Base-by-base conservation (phyloP, 2,329 filamentous ascomycete species). In the Xylariomycetidae sp. region DNA sequence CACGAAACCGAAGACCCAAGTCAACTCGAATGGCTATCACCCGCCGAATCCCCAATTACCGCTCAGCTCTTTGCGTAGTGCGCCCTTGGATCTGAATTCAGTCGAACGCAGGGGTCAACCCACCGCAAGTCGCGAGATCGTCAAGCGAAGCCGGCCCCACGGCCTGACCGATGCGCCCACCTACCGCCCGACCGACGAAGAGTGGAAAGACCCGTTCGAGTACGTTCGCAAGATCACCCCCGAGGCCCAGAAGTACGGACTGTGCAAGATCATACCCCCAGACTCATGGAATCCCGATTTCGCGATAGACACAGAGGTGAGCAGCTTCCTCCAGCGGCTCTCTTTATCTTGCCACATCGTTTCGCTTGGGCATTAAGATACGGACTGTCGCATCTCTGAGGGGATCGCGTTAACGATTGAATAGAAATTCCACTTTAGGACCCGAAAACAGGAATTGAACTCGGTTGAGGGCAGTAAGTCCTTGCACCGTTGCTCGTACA, bases 381-480 rank as follows among this genome's bases (percentile, higher is more conserved):
- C 43, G 50, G 17, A 50, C 25, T 23, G n/a, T n/a, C n/a, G n/a
- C n/a, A n/a, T n/a, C n/a, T n/a, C n/a, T n/a, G n/a, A n/a, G n/a
- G n/a, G n/a, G n/a, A n/a, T n/a, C n/a, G n/a, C n/a, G n/a, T n/a
- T n/a, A n/a, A n/a, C n/a, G n/a, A n/a, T n/a, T n/a, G n/a, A n/a
- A 24, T 55, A 95, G 89, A 85, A 81, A 61, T 98, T 98, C 54
- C 92, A 98, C 60, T 98, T 98, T 57, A 80, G 88, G 45, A 98
- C 92, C 10, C 79, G 92, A 56, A 88, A 93, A 58, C 92, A 98
- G 60, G 90, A 96, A 61, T 70, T 98, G 41, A 98, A 98, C 61
- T 94, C 89, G 12, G 87, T 96, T 30, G 92, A 98, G 82, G 92
- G 92, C 72, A 92, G 88, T 93, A 76, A 63, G 79, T 72, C 25